Base-by-base conservation (phyloP, 1,284 basidiomycete genomes). In the Anthracocystis setariae region DNA sequence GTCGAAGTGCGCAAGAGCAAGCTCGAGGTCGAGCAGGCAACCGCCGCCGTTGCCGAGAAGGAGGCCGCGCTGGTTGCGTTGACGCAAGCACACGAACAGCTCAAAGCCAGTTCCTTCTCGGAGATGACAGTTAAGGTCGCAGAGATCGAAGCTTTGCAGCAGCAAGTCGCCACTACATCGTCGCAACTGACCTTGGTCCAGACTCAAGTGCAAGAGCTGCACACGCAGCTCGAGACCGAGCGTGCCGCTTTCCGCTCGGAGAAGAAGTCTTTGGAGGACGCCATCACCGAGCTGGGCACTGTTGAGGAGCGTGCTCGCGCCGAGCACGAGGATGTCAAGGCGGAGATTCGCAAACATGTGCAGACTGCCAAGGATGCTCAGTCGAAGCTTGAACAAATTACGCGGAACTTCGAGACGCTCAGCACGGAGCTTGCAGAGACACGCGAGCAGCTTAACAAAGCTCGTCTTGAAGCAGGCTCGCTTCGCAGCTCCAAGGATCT, bases 351-450 rank as follows among this genome's bases (percentile, higher is more conserved):
- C 45, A 76, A 75, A 58, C 87, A 90, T 75, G 89, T 90, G 62
- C 87, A 89, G 62, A 87, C 90, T 32, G 88, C 89, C n/a, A 88
- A 89, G 88, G 87, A 89, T 70, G 91, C 91, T 1, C 91, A 94
- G 81, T 89, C 90, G 56, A 88, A 90, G 57, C 93, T 73, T 20
- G 48, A 93, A 74, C 87, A 89, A 18, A 86, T 89, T 39, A 91
- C 92, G 90, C 92, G 47, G 87, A 90, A 2, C n/a, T 63, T 67
- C 20, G 62, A 67, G 25, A 57, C 58, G 9, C 58, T 89, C 3
- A 89, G 92, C 67, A 90, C 89, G n/a, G 91, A 92, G 0, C 85
- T 87, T 54, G 88, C 89, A 9, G 92, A 92, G 29, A 69, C 59
- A 18, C 70, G 73, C 18, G 71, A 63, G 38, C 74, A 76, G 47